Base-by-base conservation (phyloP, 148 eudicot genomes). In the Linanthus parryae region DNA sequence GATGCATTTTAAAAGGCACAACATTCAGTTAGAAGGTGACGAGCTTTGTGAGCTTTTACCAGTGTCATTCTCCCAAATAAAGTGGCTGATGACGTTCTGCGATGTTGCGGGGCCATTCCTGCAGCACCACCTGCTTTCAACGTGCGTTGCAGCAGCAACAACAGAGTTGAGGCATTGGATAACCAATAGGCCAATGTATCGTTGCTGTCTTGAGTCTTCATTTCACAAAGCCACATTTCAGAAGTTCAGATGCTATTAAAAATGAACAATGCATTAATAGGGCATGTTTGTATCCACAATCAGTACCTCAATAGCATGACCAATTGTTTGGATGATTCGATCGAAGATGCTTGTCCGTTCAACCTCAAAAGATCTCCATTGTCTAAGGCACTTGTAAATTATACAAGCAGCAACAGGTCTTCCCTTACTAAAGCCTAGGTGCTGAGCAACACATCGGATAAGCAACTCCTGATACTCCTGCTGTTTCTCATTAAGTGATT, bases 321-420 rank as follows among this genome's bases (percentile, higher is more conserved):
- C 79, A 48, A 92, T 80, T 14, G 91, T 72, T 61, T 88, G 96
- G 65, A 92, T 84, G 54, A 92, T 82, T 44, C 88, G 90, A 67
- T 92, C 99, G 62, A 92, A 92, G 26, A 92, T 82, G 56, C 62
- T 80, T 22, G 99, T 92, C 57, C 85, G 79, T 61, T 92, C 99
- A 56, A 88, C 99, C 70, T 92, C 99, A 71, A 92, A 88, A 56
- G 99, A 88, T 69, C 83, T 82, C 99, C 99, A 92, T 60, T 92
- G 99, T 54, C 84, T 91, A 62, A 92, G 99, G 69, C 88, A 81
- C 69, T 82, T 92, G 71, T 92, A 92, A 36, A 92, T 88, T 44
- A 92, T 61, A 65, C 83, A 78, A 51, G 99, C 99, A 56, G 99
- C 95, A 53, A 84, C 62, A 28, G 99, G 95, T 67, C 84, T 92